Base-by-base conservation (phyloP, 2,329 filamentous ascomycete genomes). In the Graphilbum ipis-grandicollis region DNA sequence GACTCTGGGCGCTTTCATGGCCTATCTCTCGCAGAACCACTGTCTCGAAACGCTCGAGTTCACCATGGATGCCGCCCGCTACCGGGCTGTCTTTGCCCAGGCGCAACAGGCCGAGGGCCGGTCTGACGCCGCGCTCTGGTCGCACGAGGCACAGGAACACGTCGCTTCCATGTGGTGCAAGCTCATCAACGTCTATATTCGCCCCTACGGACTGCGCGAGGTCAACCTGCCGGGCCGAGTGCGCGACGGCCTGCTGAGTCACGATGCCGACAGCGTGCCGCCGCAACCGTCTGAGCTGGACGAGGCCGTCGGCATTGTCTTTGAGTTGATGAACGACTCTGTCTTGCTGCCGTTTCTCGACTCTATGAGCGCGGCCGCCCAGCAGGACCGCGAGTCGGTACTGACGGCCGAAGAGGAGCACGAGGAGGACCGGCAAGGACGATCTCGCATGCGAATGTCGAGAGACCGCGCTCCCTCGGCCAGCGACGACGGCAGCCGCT, bases 241-340 rank as follows among this genome's bases (percentile, higher is more conserved):
- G 32, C 79, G 88, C 26, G 84, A 96, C 52, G 71, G 71, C 26
- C 66, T 98, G 18, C 65, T 96, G 25, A 64, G 64, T 31, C 65
- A 79, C 30, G 67, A 73, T 8, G 64, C 63, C 41, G 57, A 67
- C 13, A 56, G 61, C 1, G 60, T 65, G 0, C 84, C 88, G 7
- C 79, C 78, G 5, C 60, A 73, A 40, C 86, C 90, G 1, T 71
- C 77, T 30, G 71, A 75, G 38, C 64, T 98, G 14, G 79, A 92
- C 41, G 71, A 81, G 35, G 85, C 90, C 17, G 80, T 93, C 19
- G 70, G 71, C 43, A 92, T 93, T 42, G 82, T 94, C 30, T 86
- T 88, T 54, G 90, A 96, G 47, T 64, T 98, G 39, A 96, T 98
- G 86, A 92, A 93, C 49, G 90, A 96, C 53, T 94, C 86, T 4